Evolutionary conservation across 1,284 basidiomycete species (phyloP), one percentile per base, ranked within the genome.

Genomic region (Cutaneotrichosporon cutaneum): DNA sequence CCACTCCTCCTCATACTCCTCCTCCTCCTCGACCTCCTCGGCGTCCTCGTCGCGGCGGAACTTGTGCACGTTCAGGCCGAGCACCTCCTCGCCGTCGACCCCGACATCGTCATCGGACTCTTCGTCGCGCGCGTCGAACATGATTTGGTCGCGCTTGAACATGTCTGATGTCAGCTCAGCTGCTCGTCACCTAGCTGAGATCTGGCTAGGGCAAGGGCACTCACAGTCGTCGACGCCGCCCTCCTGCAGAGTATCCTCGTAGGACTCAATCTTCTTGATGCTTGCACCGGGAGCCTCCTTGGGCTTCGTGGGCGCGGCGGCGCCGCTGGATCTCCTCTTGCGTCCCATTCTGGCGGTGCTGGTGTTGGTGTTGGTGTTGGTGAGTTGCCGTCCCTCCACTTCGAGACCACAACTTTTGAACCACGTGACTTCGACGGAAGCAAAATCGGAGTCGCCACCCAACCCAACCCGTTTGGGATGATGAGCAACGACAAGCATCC

Each of bases 111-210:
- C 77, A 2, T 76, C 74, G 32, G 74, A 72, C 18, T 67, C 68
- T 35, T 88, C 88, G 24, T 82, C 80, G 50, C 81, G 83, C 13
- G 84, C 86, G 55, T 90, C 86, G 8, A 95, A 82, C 13, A 90
- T 82, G 62, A 95, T 90, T 74, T 86, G 85, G 73, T 96, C 92
- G 58, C 86, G 84, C 60, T 81, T 79, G 70, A 77, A 75, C 73
- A 80, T 79, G 68, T 77, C 79, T 81, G 54, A 2, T 2, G 52
- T 64, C 36, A 60, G 60, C 30, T 18, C n/a, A 47, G 21, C 21
- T 48, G 10, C 24, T n/a, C n/a, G n/a, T n/a, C n/a, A n/a, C n/a
- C n/a, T n/a, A n/a, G n/a, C n/a, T n/a, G n/a, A n/a, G n/a, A n/a
- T n/a, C n/a, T n/a, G n/a, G n/a, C n/a, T n/a, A n/a, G n/a, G n/a